A percentile compares a stretch with the other conserved stretches of the same genome.
These are phyloP conservation scores for Talaromyces marneffei DNA, from an alignment of 2,329 filamentous ascomycete species.

Conservation along the genomic window DNA sequence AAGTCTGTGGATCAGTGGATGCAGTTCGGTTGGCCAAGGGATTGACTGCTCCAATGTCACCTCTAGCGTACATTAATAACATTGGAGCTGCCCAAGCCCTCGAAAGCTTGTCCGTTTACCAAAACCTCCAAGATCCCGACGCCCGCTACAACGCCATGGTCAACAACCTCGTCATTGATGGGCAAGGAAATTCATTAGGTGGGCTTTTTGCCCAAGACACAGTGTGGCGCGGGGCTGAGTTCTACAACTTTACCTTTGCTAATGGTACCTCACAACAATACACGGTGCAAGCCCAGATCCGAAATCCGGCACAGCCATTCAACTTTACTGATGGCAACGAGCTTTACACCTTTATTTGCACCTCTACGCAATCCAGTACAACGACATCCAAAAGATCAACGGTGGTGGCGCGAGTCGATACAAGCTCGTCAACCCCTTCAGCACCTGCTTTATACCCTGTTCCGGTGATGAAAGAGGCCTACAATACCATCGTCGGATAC, in stretches of 20 bases:
- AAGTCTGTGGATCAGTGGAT: not conserved
- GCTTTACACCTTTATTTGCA: not conserved
- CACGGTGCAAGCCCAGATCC: not conserved
- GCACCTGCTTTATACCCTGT: constrained; percentile 12
- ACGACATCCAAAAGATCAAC: not conserved
- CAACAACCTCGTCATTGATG: not conserved
- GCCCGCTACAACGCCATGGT: constrained; percentile 43
- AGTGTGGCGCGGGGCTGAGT: constrained; percentile 2
- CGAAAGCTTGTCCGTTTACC: constrained; percentile 43
- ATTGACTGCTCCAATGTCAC: constrained; percentile 34
- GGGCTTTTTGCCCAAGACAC: not conserved
- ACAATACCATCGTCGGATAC: constrained; percentile 40
- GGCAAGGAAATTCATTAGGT: not conserved
- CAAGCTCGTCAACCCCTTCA: not conserved
- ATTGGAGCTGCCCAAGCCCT: constrained; percentile 44
- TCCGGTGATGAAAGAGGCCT: constrained; percentile 13
- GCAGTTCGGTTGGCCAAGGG: constrained; percentile 24
- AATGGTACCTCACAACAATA: not conserved
- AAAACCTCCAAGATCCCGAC: constrained; percentile 52
- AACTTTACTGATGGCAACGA: not conserved
- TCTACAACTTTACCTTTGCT: constrained; percentile 7
- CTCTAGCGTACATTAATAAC: constrained; percentile 54
- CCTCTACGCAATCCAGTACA: not conserved
- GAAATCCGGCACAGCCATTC: not conserved
- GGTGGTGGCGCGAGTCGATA: not conserved